phyloP scores from a whole-genome alignment of 2,329 filamentous ascomycete genomes.

The Bisporella sp. region DNA sequence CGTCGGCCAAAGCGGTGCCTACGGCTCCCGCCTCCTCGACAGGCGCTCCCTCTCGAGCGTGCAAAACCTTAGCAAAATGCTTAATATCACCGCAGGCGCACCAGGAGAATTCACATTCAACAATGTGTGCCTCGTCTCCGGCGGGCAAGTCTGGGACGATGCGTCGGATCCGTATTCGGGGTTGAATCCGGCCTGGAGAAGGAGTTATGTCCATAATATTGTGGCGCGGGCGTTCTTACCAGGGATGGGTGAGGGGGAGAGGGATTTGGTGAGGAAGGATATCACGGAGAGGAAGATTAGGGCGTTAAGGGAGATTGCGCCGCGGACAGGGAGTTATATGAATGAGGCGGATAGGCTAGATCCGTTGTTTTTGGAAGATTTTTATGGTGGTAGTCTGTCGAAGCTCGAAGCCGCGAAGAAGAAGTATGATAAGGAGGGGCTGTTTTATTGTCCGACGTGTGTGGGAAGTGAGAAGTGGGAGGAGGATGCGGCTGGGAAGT shows the following conservation, averaged over 20 bases:
- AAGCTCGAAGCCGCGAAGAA: conserved; percentile 28
- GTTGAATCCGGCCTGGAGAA: conserved; percentile 25
- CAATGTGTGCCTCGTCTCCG: conserved; percentile 23
- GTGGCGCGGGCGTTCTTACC: conserved; percentile 7
- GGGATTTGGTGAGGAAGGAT: not conserved
- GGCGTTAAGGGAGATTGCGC: conserved; percentile 30
- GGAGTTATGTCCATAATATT: conserved; percentile 13
- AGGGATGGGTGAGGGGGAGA: not conserved
- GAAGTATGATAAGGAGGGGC: conserved; percentile 26
- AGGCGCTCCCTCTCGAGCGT: conserved; percentile 1
- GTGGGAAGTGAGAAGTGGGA: conserved; percentile 31
- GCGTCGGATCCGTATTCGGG: conserved; percentile 20
- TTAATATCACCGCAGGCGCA: conserved; percentile 22
- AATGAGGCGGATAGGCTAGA: conserved; percentile 35
- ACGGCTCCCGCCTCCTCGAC: conserved; percentile 25
- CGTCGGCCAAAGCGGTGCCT: conserved; percentile 10
- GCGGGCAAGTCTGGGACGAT: conserved; percentile 26
- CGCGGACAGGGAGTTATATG: conserved; percentile 35
- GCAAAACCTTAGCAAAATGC: conserved; percentile 12
- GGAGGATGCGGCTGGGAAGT: conserved; percentile 2
- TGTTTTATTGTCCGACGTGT: conserved; percentile 34
- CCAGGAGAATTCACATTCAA: conserved; percentile 18
- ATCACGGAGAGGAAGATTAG: conserved; percentile 11
- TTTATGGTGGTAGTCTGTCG: conserved; percentile 30
- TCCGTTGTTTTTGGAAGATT: conserved; percentile 26